These are phyloP conservation scores for Colletotrichum gloeosporioides DNA, from an alignment of 2,329 filamentous ascomycete genomes.

Conservation along the genomic window DNA sequence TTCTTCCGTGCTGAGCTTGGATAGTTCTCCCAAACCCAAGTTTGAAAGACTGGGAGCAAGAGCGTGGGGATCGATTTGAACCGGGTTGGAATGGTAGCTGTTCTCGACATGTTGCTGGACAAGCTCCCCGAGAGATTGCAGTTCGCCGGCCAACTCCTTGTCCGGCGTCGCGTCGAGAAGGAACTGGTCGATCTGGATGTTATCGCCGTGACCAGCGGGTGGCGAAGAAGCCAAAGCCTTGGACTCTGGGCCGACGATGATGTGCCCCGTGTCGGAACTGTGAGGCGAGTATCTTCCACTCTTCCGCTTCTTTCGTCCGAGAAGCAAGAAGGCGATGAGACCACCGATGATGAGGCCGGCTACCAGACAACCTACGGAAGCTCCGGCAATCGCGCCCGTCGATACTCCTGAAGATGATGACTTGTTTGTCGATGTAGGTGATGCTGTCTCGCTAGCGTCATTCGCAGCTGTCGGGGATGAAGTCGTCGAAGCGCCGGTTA, in stretches of 20 bases:
- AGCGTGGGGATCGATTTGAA: constrained; percentile 20
- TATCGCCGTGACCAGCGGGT: constrained; percentile 15
- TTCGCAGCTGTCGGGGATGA: fast-evolving
- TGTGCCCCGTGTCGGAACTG: constrained; percentile 27
- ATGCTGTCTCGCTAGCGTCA: background rate
- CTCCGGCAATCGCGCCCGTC: background rate
- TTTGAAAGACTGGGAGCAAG: constrained; percentile 29
- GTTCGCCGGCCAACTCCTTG: constrained; percentile 35
- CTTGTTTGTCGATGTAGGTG: background rate
- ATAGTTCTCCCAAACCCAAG: constrained; percentile 29
- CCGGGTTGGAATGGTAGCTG: constrained; percentile 38
- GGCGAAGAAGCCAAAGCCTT: background rate
- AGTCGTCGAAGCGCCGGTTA: background rate
- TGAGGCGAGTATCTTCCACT: constrained; percentile 23
- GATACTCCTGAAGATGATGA: background rate
- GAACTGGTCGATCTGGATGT: constrained; percentile 36
- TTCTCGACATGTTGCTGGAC: constrained; percentile 45
- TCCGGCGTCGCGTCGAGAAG: constrained; percentile 41
- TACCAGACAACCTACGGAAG: background rate
- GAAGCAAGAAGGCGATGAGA: background rate
- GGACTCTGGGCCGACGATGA: background rate
- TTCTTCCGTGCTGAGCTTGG: constrained; percentile 9
- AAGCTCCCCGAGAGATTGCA: constrained; percentile 37
- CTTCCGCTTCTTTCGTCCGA: background rate
- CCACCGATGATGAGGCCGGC: background rate